phyloP scores from a whole-genome alignment of 2,329 filamentous ascomycete genomes.

The Aspergillus alliaceus region DNA sequence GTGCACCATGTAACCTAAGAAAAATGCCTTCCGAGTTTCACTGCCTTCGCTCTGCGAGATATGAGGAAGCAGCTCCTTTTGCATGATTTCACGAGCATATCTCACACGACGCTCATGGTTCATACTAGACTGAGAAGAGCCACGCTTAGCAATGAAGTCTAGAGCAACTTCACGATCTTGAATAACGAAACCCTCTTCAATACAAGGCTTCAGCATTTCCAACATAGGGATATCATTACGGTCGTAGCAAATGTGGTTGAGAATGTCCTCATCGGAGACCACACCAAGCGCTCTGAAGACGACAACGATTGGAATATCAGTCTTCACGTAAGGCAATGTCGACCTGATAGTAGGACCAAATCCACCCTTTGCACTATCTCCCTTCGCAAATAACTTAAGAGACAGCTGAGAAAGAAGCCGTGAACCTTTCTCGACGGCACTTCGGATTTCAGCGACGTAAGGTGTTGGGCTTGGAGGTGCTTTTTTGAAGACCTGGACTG shows the following conservation, averaged over 20 bases:
- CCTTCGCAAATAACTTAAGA: conserved; percentile 86
- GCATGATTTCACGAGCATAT: conserved; percentile 89
- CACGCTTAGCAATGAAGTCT: conserved; percentile 93
- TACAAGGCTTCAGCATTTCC: conserved; percentile 94
- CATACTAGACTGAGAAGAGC: conserved; percentile 68
- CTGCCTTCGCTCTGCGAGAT: conserved; percentile 94
- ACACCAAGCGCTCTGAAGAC: conserved; percentile 95
- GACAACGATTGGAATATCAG: conserved; percentile 88
- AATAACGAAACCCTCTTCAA: conserved; percentile 94
- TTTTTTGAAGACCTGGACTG: conserved; percentile 99
- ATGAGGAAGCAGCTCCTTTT: conserved; percentile 94
- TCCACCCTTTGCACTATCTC: conserved; percentile 73
- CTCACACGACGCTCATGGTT: conserved; percentile 85
- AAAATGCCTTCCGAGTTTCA: conserved; percentile 95
- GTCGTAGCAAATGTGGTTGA: conserved; percentile 97
- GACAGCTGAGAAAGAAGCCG: conserved; percentile 89
- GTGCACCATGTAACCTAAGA: conserved; percentile 98
- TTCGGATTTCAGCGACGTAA: conserved; percentile 93
- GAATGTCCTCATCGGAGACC: conserved; percentile 95
- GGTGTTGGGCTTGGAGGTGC: conserved; percentile 87
- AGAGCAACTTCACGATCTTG: conserved; percentile 93
- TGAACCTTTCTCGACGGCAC: conserved; percentile 93
- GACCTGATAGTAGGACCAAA: conserved; percentile 88
- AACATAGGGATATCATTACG: conserved; percentile 94
- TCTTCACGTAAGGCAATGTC: conserved; percentile 89